phyloP scores from a whole-genome alignment of 2,329 filamentous ascomycete genomes.

The Phaeomoniella chlamydospora region DNA sequence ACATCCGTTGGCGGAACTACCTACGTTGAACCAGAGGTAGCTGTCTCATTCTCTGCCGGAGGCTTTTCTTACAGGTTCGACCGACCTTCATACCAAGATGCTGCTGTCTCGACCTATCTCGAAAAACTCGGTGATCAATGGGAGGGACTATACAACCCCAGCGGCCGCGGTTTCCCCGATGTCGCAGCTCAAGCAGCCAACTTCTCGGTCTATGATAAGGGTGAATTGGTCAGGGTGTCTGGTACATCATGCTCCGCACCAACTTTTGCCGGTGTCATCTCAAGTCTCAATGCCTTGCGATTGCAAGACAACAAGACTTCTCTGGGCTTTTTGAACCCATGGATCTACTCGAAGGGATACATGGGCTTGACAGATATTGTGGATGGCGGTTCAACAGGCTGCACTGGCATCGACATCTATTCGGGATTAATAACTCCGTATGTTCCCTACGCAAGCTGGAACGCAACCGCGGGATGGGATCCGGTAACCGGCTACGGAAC shows the following conservation, averaged over 20 bases:
- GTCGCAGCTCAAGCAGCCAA: conserved; percentile 40
- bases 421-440: conserved; percentile 20
- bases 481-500: conserved; percentile 24
- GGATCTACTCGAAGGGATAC: conserved; percentile 36
- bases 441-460: conserved; percentile 34
- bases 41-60: conserved; percentile 36
- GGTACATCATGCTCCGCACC: conserved; percentile 40
- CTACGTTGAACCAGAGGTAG: conserved; percentile 36
- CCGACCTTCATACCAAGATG: conserved; percentile 31
- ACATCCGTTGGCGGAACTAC: conserved; percentile 48
- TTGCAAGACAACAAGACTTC: conserved; percentile 36
- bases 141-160: conserved; percentile 29
- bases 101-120: conserved; percentile 29
- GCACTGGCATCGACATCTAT: conserved; percentile 22
- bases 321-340: conserved; percentile 49
- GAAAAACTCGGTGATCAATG: conserved; percentile 23
- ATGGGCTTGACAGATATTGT: conserved; percentile 34
- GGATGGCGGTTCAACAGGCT: conserved; percentile 30
- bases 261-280: conserved; percentile 46
- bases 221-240: conserved; percentile 18
- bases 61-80: conserved; percentile 35
- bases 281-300: conserved; percentile 49
- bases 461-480: conserved; percentile 35
- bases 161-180: conserved; percentile 48
- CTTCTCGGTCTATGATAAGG: conserved; percentile 25